A percentile compares a stretch with the other conserved stretches of the same genome.
phyloP scores from a whole-genome alignment of 805 yeast species.

The Ogataea haglerorum region DNA sequence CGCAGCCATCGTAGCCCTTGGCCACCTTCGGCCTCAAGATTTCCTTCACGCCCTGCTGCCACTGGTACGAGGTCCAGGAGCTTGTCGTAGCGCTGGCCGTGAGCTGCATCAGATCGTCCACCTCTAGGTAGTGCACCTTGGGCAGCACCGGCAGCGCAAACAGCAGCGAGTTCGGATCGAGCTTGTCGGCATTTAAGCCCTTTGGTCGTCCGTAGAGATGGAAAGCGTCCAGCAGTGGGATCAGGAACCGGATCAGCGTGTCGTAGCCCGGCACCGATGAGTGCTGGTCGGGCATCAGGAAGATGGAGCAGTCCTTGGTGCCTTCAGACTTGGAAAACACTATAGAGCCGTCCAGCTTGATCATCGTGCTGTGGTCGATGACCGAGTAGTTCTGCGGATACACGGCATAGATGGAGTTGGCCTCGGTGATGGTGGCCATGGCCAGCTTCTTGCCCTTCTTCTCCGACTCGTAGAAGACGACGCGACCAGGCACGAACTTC shows the following conservation, averaged over 20 bases:
- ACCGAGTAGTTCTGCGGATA: constrained; percentile 82
- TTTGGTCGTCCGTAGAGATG: constrained; percentile 78
- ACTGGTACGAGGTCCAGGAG: constrained; percentile 55
- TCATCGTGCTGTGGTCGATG: constrained; percentile 82
- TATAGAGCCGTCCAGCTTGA: constrained; percentile 84
- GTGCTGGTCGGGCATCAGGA: constrained; percentile 80
- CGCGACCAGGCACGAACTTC: constrained; percentile 56
- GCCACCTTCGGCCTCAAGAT: constrained; percentile 50
- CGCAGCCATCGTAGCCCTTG: constrained; percentile 73
- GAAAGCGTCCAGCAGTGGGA: constrained; percentile 75
- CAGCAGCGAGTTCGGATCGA: constrained; percentile 59
- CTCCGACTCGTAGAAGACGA: constrained; percentile 79
- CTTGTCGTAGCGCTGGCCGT: constrained; percentile 32
- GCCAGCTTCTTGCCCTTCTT: constrained; percentile 68
- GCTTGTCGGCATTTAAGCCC: constrained; percentile 70
- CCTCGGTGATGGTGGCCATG: constrained; percentile 74
- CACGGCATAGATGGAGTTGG: constrained; percentile 78
- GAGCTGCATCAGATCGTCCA: constrained; percentile 52
- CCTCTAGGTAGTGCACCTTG: constrained; percentile 64
- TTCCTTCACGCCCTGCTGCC: constrained; percentile 57
- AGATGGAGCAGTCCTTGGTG: constrained; percentile 58
- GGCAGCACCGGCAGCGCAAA: constrained; percentile 86
- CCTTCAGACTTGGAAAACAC: constrained; percentile 49
- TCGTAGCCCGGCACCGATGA: constrained; percentile 82
- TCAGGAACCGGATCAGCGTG: constrained; percentile 74